Evolutionary conservation across 108 stramenopile genomes (phyloP).

Genomic region (Pseudonitzschia multiseries): DNA sequence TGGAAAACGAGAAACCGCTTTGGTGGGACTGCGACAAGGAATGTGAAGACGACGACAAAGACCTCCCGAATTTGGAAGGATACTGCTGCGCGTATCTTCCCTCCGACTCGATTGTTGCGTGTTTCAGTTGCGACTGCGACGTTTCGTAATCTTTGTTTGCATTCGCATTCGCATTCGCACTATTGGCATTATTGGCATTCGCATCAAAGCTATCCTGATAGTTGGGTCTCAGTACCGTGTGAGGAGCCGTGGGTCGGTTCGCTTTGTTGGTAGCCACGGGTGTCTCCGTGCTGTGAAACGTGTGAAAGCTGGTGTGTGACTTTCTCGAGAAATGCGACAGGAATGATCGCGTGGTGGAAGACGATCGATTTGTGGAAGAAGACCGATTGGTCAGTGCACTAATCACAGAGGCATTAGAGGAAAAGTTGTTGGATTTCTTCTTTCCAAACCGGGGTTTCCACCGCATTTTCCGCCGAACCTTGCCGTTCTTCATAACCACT

Average conservation of each 20-base stretch:
- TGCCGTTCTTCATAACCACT: constrained; percentile 36
- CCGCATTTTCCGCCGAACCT: constrained; percentile 46
- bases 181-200: constrained; percentile 4
- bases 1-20: not conserved
- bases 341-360: constrained; percentile 17
- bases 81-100: not conserved
- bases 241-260: constrained; percentile 17
- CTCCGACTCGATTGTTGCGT: constrained; percentile 15
- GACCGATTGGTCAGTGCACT: constrained; percentile 23
- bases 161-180: too few species aligned
- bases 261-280: constrained; percentile 31
- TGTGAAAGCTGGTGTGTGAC: constrained; percentile 37
- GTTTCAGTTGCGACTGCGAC: not conserved
- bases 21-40: too few species aligned
- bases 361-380: constrained; percentile 20
- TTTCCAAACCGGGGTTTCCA: constrained; percentile 43
- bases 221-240: constrained; percentile 32
- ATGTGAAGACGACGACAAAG: not conserved
- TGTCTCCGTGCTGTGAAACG: constrained; percentile 44
- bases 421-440: constrained; percentile 22
- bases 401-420: constrained; percentile 25
- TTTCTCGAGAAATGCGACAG: constrained; percentile 31
- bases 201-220: constrained; percentile 35
- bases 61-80: not conserved
- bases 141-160: too few species aligned